These are phyloP conservation scores for Phoma sp. DNA, from an alignment of 2,329 filamentous ascomycete species.

Conservation along the genomic window DNA sequence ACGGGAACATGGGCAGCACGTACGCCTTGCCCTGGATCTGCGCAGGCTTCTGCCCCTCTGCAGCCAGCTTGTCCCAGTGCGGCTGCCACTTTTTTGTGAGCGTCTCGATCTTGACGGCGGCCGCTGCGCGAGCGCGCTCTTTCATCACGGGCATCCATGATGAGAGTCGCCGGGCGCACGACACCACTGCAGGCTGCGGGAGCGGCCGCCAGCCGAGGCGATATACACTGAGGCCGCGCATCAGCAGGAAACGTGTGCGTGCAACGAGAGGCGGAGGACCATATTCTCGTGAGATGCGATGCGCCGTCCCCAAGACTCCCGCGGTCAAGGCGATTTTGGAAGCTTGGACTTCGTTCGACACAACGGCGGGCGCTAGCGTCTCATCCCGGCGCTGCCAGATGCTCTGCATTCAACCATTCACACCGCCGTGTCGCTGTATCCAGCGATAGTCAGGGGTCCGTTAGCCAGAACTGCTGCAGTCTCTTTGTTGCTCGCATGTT, in stretches of 20 bases:
- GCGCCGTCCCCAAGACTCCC: not conserved
- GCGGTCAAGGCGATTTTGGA: slow-evolving; percentile 2
- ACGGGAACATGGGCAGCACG: slow-evolving; percentile 90
- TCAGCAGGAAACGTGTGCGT: slow-evolving; percentile 32
- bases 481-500: not conserved
- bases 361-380: slow-evolving; percentile 7
- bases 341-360: slow-evolving; percentile 3
- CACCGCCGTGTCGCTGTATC: slow-evolving; percentile 4
- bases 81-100: slow-evolving; percentile 59
- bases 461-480: not conserved
- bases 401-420: slow-evolving; percentile 1
- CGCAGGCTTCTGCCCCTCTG: slow-evolving; percentile 18
- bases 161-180: not conserved
- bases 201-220: slow-evolving; percentile 29
- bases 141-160: slow-evolving; percentile 16
- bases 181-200: slow-evolving; percentile 19
- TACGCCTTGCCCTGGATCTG: slow-evolving; percentile 59
- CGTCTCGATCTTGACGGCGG: slow-evolving; percentile 13
- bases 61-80: slow-evolving; percentile 50
- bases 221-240: slow-evolving; percentile 37
- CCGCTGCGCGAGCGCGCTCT: slow-evolving; percentile 13
- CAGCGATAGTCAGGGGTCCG: slow-evolving; percentile 1
- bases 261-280: slow-evolving; percentile 10
- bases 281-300: not conserved
- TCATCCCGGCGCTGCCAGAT: slow-evolving; percentile 1